Evolutionary conservation across 2,329 filamentous ascomycete species (phyloP), one percentile per base, ranked within the genome.

Genomic region (Neonectria hederae): DNA sequence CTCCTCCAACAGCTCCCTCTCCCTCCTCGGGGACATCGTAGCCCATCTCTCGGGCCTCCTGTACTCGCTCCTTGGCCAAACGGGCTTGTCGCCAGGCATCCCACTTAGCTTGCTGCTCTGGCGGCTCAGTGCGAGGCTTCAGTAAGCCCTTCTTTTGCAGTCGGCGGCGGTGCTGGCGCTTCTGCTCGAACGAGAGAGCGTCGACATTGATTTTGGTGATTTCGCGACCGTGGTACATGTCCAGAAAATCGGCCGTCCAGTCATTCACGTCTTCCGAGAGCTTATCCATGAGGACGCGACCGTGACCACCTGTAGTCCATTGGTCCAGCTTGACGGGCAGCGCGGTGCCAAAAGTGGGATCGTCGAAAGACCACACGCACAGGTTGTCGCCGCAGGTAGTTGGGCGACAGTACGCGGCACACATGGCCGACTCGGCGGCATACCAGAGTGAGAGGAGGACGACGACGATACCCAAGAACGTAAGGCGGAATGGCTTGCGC

Each of bases 281-380:
- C 46, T 76, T 73, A n/a, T 74, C 74, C 14, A 77, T 74, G 4
- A 82, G 46, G 1, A 67, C 70, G 40, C 84, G 83, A 5, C 84
- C 84, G 35, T 76, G 77, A 1, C 87, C 87, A 17, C 84, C 83
- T 0, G 85, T 86, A 9, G 80, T 73, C 87, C 87, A 90, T 69
- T 89, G 83, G 72, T 90, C 87, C 13, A 90, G 71, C 77, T 89
- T 90, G 61, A 88, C 83, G 3, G 88, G 87, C 49, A 90, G 80
- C 1, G 87, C 85, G 42, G 80, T 81, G n/a, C 87, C 87, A 75
- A 87, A 90, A 26, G 83, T 83, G 0, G 88, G 88, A 72, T 89
- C 87, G 49, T 86, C 81, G 11, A 82, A 81, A 28, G 83, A 84
- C 86, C 86, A 89, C 38, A 83, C 79, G 72, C 87, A 89, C 2